phyloP scores from a whole-genome alignment of 371 early-diverging fungal genomes.

The Haplosporangium sp. region DNA sequence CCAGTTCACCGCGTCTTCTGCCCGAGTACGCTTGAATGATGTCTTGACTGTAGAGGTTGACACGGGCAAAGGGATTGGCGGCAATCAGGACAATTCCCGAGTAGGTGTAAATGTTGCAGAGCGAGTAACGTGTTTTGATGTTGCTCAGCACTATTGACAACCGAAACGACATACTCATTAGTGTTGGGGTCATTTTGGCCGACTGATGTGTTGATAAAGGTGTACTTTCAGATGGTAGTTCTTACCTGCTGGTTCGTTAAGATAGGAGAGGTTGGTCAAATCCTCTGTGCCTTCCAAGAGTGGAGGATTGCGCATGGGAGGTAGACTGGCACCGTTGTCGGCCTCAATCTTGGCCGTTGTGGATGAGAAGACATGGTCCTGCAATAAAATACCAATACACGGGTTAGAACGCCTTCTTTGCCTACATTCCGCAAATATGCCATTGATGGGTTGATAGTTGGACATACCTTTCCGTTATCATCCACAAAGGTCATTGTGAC shows the following conservation, averaged over 20 bases:
- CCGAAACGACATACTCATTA: not conserved
- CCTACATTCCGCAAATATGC: not conserved
- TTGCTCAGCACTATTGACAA: slow-evolving; percentile 81
- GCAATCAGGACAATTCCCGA: slow-evolving; percentile 99
- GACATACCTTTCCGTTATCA: slow-evolving; percentile 67
- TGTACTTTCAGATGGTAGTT: not conserved
- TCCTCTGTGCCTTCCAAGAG: slow-evolving; percentile 91
- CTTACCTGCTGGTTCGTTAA: slow-evolving; percentile 90
- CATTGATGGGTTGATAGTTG: not conserved
- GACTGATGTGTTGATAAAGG: not conserved
- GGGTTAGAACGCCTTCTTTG: not conserved
- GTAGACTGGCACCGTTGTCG: slow-evolving; percentile 75
- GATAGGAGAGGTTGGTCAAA: slow-evolving; percentile 89
- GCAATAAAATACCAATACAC: not conserved
- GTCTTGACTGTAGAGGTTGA: slow-evolving; percentile 89
- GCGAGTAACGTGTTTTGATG: slow-evolving; percentile 86
- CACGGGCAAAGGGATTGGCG: slow-evolving; percentile 95
- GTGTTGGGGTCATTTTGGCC: not conserved
- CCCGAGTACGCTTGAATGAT: slow-evolving; percentile 94
- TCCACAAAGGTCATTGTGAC: slow-evolving; percentile 75
- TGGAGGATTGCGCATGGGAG: slow-evolving; percentile 92
- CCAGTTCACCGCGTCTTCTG: slow-evolving; percentile 92
- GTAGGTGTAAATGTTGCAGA: slow-evolving; percentile 98
- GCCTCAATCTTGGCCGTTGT: slow-evolving; percentile 75
- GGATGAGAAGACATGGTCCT: slow-evolving; percentile 81